phyloP scores from a whole-genome alignment of 768 basidiomycete species.

The Hericium rajendrae region DNA sequence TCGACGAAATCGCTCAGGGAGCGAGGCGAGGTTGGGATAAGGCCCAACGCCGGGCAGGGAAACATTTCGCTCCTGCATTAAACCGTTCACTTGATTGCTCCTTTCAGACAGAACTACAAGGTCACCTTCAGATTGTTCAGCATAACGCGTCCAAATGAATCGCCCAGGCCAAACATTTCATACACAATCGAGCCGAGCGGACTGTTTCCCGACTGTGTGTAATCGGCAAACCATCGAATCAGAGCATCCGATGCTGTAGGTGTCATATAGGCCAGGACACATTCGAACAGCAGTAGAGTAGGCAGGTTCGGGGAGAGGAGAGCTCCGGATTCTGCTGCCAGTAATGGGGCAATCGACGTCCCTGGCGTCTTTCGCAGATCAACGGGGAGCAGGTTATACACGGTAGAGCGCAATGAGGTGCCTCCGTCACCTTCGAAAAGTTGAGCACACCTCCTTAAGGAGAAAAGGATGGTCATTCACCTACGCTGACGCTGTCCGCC shows the following conservation, averaged over 20 bases:
- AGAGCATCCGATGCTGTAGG: constrained; percentile 48
- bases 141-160: constrained; percentile 92
- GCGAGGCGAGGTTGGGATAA: constrained; percentile 46
- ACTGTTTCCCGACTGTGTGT: constrained; percentile 12
- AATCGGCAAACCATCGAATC: constrained; percentile 64
- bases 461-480: constrained; percentile 21
- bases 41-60: constrained; percentile 63
- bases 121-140: constrained; percentile 71
- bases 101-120: background rate
- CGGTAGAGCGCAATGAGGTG: constrained; percentile 39
- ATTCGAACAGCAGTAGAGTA: constrained; percentile 86
- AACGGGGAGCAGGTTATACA: constrained; percentile 64
- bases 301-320: constrained; percentile 56
- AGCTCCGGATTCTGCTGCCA: constrained; percentile 19
- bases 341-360: constrained; percentile 33
- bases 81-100: background rate
- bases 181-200: constrained; percentile 62
- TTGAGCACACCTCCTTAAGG: too few species aligned
- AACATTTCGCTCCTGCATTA: constrained; percentile 55
- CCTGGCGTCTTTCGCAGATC: constrained; percentile 63
- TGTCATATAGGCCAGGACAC: constrained; percentile 83
- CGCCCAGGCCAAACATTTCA: constrained; percentile 87
- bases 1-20: constrained; percentile 49
- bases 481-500: constrained; percentile 30
- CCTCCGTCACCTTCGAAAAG: constrained; percentile 47